Evolutionary conservation across 768 basidiomycete genomes (phyloP).

Genomic region (Xerocomellus chrysenteron): DNA sequence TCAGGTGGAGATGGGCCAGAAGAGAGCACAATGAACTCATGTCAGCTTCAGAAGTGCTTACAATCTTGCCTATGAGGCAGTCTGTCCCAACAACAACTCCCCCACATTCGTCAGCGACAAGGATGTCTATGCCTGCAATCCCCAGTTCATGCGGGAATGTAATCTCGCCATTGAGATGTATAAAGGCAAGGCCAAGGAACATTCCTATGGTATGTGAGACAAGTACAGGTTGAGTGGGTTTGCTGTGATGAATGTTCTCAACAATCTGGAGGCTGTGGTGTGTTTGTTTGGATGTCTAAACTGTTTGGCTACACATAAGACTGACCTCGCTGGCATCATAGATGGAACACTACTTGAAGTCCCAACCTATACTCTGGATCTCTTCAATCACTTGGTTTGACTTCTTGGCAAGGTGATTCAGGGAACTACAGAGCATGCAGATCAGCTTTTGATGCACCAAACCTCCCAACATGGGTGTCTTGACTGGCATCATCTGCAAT

Average conservation of each 20-base stretch:
- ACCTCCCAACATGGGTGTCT: constrained; percentile 9
- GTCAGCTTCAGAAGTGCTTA: too few species aligned
- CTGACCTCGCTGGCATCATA: not conserved
- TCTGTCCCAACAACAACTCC: too few species aligned
- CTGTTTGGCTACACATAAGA: too few species aligned
- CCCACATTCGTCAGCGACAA: too few species aligned
- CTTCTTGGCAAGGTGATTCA: not conserved
- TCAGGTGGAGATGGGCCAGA: too few species aligned
- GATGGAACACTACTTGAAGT: not conserved
- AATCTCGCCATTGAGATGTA: not conserved
- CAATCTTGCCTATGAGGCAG: too few species aligned
- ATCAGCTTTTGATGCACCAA: not conserved
- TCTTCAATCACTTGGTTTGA: too few species aligned
- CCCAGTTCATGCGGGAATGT: not conserved
- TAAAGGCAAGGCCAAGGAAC: not conserved
- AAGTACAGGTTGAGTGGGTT: constrained; percentile 7
- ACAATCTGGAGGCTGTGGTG: too few species aligned
- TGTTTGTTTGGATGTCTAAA: too few species aligned
- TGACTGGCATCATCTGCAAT: constrained; percentile 7
- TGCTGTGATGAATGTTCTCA: not conserved
- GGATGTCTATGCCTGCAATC: too few species aligned
- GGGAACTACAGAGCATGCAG: not conserved
- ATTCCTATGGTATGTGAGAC: constrained; percentile 3
- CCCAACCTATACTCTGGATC: constrained; percentile 10
- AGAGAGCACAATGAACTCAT: too few species aligned